Evolutionary conservation across 2,329 filamentous ascomycete genomes (phyloP).

Genomic region (Seiridium unicorne): DNA sequence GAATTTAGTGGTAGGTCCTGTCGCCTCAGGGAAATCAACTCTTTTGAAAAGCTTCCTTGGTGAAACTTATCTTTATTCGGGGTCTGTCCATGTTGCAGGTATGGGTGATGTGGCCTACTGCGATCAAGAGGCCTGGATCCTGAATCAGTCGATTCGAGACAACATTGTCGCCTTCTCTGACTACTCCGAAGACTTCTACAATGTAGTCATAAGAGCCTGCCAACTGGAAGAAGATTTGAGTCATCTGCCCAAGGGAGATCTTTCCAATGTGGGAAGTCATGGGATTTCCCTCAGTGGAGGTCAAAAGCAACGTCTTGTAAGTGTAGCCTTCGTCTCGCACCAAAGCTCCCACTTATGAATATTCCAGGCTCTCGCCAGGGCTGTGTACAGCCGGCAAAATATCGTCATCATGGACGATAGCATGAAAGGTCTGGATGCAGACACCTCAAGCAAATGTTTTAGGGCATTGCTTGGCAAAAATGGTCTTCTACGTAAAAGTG

Average conservation of each 20-base stretch:
- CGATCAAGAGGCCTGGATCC: slow-evolving; percentile 34
- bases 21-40: slow-evolving; percentile 44
- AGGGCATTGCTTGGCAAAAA: neutral
- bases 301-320: slow-evolving; percentile 38
- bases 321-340: neutral
- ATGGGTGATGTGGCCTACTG: slow-evolving; percentile 32
- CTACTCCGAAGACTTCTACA: slow-evolving; percentile 18
- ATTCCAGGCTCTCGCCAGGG: slow-evolving; percentile 1
- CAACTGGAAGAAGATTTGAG: slow-evolving; percentile 29
- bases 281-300: slow-evolving; percentile 46
- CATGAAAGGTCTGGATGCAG: slow-evolving; percentile 1
- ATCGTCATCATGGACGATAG: neutral
- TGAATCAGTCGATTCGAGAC: slow-evolving; percentile 30
- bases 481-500: neutral
- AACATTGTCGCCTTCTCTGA: slow-evolving; percentile 27
- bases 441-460: slow-evolving; percentile 4
- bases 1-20: slow-evolving; percentile 38
- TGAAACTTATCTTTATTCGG: slow-evolving; percentile 28
- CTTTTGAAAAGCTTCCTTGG: slow-evolving; percentile 39
- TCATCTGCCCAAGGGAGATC: slow-evolving; percentile 32
- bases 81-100: slow-evolving; percentile 19
- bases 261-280: slow-evolving; percentile 41
- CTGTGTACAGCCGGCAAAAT: slow-evolving; percentile 2
- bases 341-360: no score
- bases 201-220: slow-evolving; percentile 20